Base-by-base conservation (phyloP, 2,329 filamentous ascomycete genomes). In the Sporothrix sp. region DNA sequence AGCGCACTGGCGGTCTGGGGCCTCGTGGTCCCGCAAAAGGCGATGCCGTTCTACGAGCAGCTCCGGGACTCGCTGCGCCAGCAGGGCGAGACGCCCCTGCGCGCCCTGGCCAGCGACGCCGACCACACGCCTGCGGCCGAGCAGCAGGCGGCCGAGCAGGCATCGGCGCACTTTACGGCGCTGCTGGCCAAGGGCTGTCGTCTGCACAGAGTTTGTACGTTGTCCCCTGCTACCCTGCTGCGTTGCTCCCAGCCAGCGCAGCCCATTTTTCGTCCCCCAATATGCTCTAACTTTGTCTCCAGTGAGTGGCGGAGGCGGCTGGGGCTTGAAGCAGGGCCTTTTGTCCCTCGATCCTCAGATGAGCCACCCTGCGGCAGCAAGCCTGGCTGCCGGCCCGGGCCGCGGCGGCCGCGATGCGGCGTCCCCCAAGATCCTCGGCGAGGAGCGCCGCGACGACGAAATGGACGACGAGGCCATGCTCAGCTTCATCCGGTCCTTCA, bases 301-400 rank as follows among this genome's bases (percentile, higher is more conserved):
- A 74, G 78, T 90, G 56, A 89, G 85, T 59, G 87, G 87, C 4
- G 87, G 87, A 40, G 87, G 87, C 37, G 87, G 87, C 18, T 94
- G 87, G 87, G 87, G 87, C 14, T 71, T 77, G 51, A 93, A 91
- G 63, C 81, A 84, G 59, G 87, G 87, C 0, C 69, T 94, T 0
- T 68, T 94, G 3, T 87, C 87, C 6, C 72, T 94, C 4, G 87
- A 93, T 60, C 85, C 87, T 3, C 76, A 87, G 56, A 74, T 70
- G 14, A 71, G 64, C 18, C 76, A 78, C 58, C 68, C 66, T n/a
- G 58, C 63, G 0, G 62, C 67, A 1, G 71, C 39, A 8, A 40
- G 39, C 20, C 30, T 48, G 25, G 28, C 23, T 20, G 45, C 20
- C 7, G 45, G 25, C 2, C 7, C 16, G 16, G 9, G 38, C 38